A percentile compares a stretch with the other conserved stretches of the same genome.
These are phyloP conservation scores for Eudorina sp. DNA, from an alignment of 139 green algal species.

Conservation along the genomic window DNA sequence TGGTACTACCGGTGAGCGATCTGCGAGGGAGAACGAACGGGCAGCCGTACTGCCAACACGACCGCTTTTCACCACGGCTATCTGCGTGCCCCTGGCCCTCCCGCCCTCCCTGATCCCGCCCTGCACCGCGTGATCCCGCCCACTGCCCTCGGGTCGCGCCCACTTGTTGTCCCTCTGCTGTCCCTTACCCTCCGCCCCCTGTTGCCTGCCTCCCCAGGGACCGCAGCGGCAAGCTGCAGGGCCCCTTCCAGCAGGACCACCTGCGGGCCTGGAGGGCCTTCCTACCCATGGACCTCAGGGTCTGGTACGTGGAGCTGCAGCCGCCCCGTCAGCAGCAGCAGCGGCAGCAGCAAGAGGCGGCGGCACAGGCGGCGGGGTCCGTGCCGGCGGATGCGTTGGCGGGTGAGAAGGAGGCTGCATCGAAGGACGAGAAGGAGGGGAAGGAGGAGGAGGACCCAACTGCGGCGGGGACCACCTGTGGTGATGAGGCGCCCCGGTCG, in stretches of 20 bases:
- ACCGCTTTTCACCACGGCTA: too few species aligned
- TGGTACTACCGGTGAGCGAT: constrained; percentile 39
- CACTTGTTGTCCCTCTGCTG: too few species aligned
- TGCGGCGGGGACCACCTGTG: too few species aligned
- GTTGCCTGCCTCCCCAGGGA: constrained; percentile 44
- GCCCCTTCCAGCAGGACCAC: constrained; percentile 63
- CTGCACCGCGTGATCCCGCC: too few species aligned
- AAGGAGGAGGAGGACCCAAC: too few species aligned
- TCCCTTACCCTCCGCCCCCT: not conserved
- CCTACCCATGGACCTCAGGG: constrained; percentile 72
- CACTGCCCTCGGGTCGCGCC: too few species aligned
- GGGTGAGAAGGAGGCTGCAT: not conserved
- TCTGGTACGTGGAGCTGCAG: constrained; percentile 52
- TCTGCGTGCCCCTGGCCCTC: too few species aligned
- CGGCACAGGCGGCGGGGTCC: not conserved
- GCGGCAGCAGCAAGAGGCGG: not conserved
- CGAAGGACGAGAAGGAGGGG: too few species aligned
- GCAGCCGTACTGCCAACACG: too few species aligned
- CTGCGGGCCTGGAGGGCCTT: constrained; percentile 63
- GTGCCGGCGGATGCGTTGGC: not conserved
- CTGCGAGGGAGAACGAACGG: too few species aligned
- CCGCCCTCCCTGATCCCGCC: too few species aligned
- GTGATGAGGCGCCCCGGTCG: too few species aligned
- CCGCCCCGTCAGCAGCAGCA: not conserved
- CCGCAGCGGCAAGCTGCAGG: constrained; percentile 53